These are phyloP conservation scores for Triangularia verruculosa DNA, from an alignment of 2,329 filamentous ascomycete genomes.

Conservation along the genomic window DNA sequence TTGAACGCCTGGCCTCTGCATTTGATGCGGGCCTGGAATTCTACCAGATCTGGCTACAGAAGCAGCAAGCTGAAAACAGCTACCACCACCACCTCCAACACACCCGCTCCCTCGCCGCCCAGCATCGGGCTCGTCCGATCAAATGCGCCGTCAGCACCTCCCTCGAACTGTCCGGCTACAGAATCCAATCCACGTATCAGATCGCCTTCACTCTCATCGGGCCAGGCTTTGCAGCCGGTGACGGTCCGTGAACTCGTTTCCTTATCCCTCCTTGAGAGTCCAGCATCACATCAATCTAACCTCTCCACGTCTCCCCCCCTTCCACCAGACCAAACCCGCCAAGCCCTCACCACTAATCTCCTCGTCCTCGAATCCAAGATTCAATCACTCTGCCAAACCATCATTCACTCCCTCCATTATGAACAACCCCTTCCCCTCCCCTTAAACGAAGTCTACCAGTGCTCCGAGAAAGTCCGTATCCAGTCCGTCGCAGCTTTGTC, in stretches of 20 bases:
- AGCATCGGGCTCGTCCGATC: conserved; percentile 14
- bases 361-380: neutral
- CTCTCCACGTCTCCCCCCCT: neutral
- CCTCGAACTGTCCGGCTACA: conserved; percentile 31
- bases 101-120: conserved; percentile 9
- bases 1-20: conserved; percentile 32
- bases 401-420: neutral
- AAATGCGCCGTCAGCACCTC: conserved; percentile 37
- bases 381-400: neutral
- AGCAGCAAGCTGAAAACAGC: conserved; percentile 34
- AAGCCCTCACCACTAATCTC: neutral
- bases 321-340: neutral
- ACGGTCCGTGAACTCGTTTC: conserved; percentile 30
- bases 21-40: conserved; percentile 33
- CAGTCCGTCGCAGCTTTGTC: neutral
- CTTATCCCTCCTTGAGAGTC: neutral
- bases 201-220: conserved; percentile 36
- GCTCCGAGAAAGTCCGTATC: neutral
- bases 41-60: conserved; percentile 38
- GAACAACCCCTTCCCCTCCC: neutral
- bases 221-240: conserved; percentile 34
- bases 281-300: neutral
- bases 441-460: neutral
- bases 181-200: conserved; percentile 35
- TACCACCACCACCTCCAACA: conserved; percentile 28